phyloP scores from a whole-genome alignment of 2,329 filamentous ascomycete genomes.

The Colletotrichum sp. region DNA sequence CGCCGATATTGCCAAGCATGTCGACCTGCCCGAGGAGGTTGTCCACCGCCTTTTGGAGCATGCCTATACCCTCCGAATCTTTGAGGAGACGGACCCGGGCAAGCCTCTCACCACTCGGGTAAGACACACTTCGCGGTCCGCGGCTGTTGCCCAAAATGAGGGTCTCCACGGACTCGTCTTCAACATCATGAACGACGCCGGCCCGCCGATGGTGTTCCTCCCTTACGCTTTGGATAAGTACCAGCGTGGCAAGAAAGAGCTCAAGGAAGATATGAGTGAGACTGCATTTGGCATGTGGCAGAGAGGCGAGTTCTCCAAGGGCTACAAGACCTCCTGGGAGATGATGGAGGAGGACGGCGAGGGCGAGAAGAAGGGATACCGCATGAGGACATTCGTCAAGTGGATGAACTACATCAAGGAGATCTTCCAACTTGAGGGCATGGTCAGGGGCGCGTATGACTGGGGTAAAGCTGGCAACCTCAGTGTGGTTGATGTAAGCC shows the following conservation, averaged over 20 bases:
- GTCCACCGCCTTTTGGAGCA: slow-evolving; percentile 42
- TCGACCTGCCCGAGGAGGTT: slow-evolving; percentile 40
- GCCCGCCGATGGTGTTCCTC: slow-evolving; percentile 38
- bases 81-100: slow-evolving; percentile 27
- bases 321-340: slow-evolving; percentile 40
- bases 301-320: slow-evolving; percentile 30
- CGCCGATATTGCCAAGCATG: slow-evolving; percentile 39
- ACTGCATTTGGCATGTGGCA: slow-evolving; percentile 41
- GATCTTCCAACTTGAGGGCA: slow-evolving; percentile 39
- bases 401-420: slow-evolving; percentile 45
- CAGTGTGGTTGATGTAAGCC: slow-evolving; percentile 45
- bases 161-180: slow-evolving; percentile 39
- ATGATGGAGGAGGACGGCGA: slow-evolving; percentile 44
- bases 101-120: slow-evolving; percentile 26
- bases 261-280: slow-evolving; percentile 37
- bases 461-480: slow-evolving; percentile 39
- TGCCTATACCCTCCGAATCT: slow-evolving; percentile 41
- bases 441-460: slow-evolving; percentile 36
- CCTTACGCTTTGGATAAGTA: slow-evolving; percentile 35
- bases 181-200: slow-evolving; percentile 40
- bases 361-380: slow-evolving; percentile 39
- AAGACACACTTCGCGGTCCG: slow-evolving; percentile 41
- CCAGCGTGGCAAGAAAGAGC: slow-evolving; percentile 30
- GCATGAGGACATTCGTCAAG: slow-evolving; percentile 41
- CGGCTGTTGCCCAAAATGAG: slow-evolving; percentile 34